Percentiles rank a stretch among this genome's conserved stretches.
These are phyloP conservation scores for Escovopsis sp. DNA, from an alignment of 2,329 filamentous ascomycete species.

Conservation along the genomic window DNA sequence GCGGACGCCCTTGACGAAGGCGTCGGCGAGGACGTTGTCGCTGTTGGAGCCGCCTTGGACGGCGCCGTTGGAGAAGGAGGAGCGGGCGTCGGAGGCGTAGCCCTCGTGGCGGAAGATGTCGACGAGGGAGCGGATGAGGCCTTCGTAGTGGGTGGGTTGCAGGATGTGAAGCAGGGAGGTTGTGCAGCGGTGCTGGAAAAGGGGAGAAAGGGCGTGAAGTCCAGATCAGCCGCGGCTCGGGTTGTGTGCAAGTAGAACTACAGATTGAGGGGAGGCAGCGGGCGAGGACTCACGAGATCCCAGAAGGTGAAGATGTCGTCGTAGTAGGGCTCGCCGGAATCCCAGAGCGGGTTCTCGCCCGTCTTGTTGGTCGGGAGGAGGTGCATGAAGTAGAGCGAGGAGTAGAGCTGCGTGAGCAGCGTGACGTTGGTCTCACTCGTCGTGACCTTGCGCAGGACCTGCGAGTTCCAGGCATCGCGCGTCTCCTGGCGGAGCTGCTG, in stretches of 20 bases:
- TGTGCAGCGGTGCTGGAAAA: slow-evolving; percentile 40
- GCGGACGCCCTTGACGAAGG: slow-evolving; percentile 51
- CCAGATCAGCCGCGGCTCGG: too few species aligned
- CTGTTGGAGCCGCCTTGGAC: slow-evolving; percentile 56
- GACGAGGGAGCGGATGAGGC: slow-evolving; percentile 50
- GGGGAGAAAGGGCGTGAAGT: too few species aligned
- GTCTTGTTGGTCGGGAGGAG: slow-evolving; percentile 55
- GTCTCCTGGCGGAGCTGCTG: slow-evolving; percentile 29
- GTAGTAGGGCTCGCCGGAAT: slow-evolving; percentile 50
- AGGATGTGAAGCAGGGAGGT: slow-evolving; percentile 50
- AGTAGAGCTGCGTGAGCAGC: slow-evolving; percentile 47
- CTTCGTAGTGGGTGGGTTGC: slow-evolving; percentile 46
- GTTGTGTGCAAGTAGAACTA: too few species aligned
- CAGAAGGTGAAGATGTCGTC: slow-evolving; percentile 59
- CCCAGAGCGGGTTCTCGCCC: slow-evolving; percentile 54
- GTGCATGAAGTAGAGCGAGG: slow-evolving; percentile 54
- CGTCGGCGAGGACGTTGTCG: slow-evolving; percentile 58
- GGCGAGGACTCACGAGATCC: slow-evolving; percentile 27
- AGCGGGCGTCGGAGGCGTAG: slow-evolving; percentile 50
- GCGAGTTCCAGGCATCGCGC: slow-evolving; percentile 40
- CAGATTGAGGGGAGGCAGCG: too few species aligned
- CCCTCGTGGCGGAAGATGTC: slow-evolving; percentile 52
- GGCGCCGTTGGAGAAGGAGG: slow-evolving; percentile 53
- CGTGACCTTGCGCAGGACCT: slow-evolving; percentile 48
- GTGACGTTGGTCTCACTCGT: slow-evolving; percentile 39